These are phyloP conservation scores for Garcia nutans DNA, from an alignment of 345 rosid species.

Conservation along the genomic window DNA sequence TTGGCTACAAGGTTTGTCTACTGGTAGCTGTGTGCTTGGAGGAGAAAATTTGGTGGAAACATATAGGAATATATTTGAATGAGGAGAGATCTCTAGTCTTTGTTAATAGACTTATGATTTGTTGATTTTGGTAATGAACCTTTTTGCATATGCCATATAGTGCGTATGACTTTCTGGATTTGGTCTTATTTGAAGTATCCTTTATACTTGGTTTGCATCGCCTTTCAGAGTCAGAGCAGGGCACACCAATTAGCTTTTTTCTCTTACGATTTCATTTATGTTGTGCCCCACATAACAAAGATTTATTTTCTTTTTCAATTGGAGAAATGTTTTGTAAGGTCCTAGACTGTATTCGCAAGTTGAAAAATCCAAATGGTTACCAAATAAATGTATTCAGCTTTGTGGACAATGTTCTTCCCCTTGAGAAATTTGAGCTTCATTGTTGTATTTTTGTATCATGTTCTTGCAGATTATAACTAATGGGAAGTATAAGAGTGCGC, in stretches of 20 bases:
- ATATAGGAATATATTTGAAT: neutral
- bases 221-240: too few species aligned
- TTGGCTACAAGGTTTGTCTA: neutral
- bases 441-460: neutral
- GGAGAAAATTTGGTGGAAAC: neutral
- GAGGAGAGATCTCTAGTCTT: neutral
- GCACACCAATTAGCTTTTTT: too few species aligned
- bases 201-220: too few species aligned
- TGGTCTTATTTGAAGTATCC: neutral
- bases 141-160: too few species aligned
- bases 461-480: constrained; percentile 70
- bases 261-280: too few species aligned
- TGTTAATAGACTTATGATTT: neutral
- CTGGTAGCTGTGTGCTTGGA: neutral
- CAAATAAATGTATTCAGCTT: neutral
- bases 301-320: too few species aligned
- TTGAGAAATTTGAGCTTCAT: neutral
- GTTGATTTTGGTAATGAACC: too few species aligned
- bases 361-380: neutral
- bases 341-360: neutral
- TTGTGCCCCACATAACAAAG: neutral
- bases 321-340: neutral
- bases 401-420: neutral
- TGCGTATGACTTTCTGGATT: too few species aligned
- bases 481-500: constrained; percentile 66